These are phyloP conservation scores for Pseudogymnoascus destructans DNA, from an alignment of 2,329 filamentous ascomycete genomes.

Conservation along the genomic window DNA sequence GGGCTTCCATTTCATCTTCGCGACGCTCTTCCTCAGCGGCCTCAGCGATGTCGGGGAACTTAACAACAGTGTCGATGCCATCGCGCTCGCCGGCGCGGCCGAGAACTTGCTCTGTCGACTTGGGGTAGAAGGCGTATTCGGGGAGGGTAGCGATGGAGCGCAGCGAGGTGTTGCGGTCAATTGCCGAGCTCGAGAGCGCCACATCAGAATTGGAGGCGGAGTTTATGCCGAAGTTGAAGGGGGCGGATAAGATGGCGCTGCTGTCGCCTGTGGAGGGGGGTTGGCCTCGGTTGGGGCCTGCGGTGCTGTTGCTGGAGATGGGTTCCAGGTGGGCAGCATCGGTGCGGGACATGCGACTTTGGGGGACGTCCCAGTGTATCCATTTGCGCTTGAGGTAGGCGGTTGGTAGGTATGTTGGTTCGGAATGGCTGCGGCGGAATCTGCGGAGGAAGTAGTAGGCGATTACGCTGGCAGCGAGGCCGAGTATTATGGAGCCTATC, in stretches of 20 bases:
- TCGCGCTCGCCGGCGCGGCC: conserved; percentile 82
- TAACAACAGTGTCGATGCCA: conserved; percentile 82
- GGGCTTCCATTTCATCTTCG: conserved; percentile 81
- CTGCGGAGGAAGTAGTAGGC: conserved; percentile 21
- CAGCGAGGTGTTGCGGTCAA: conserved; percentile 75
- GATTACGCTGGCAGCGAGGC: neutral
- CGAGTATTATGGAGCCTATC: neutral
- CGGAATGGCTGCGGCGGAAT: conserved; percentile 31
- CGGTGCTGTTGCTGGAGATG: conserved; percentile 15
- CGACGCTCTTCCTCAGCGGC: conserved; percentile 60
- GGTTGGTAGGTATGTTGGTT: conserved; percentile 39
- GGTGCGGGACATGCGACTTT: conserved; percentile 15
- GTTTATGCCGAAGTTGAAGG: conserved; percentile 9
- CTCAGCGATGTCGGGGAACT: conserved; percentile 67
- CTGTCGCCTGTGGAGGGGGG: conserved; percentile 9
- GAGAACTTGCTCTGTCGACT: conserved; percentile 67
- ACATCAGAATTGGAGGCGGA: conserved; percentile 5
- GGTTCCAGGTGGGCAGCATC: conserved; percentile 13
- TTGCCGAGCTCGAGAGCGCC: conserved; percentile 25
- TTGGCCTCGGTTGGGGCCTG: neutral
- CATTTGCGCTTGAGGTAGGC: conserved; percentile 33
- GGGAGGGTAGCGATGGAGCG: conserved; percentile 67
- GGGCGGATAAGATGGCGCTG: conserved; percentile 13
- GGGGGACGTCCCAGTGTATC: conserved; percentile 30
- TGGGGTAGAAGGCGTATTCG: conserved; percentile 61